Evolutionary conservation across 78 protist genomes (phyloP).

Genomic region (Bigelowiella natans): DNA sequence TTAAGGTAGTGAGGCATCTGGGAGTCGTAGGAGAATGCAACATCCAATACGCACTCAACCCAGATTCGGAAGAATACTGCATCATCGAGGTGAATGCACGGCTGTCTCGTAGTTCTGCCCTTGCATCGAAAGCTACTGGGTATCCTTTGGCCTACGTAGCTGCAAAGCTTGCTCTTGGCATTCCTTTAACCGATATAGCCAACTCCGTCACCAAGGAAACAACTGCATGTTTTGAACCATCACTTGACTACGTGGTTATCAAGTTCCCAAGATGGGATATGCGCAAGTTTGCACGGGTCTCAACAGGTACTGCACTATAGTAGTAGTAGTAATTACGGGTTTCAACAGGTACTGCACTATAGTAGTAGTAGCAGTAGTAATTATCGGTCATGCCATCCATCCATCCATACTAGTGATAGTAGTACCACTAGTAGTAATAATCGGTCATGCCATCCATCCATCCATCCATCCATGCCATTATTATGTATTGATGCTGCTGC

Average conservation of each 20-base stretch:
- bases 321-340: no score
- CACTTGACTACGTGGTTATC: slow-evolving; percentile 86
- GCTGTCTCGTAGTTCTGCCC: slow-evolving; percentile 82
- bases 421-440: no score
- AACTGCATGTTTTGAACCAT: slow-evolving; percentile 90
- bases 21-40: slow-evolving; percentile 90
- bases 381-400: no score
- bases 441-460: no score
- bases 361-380: no score
- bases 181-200: slow-evolving; percentile 38
- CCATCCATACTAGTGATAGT: no score
- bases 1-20: slow-evolving; percentile 28
- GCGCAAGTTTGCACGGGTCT: slow-evolving; percentile 63
- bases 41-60: slow-evolving; percentile 91
- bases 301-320: no score
- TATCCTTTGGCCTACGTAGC: slow-evolving; percentile 91
- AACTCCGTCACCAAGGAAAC: slow-evolving; percentile 59
- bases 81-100: slow-evolving; percentile 78
- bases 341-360: no score
- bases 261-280: slow-evolving; percentile 79
- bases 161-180: slow-evolving; percentile 84
- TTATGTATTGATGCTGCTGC: no score
- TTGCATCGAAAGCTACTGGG: slow-evolving; percentile 86
- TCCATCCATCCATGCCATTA: no score
- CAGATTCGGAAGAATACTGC: slow-evolving; percentile 59